These are phyloP conservation scores for Balakata baccata DNA, from an alignment of 345 rosid genomes.

Conservation along the genomic window DNA sequence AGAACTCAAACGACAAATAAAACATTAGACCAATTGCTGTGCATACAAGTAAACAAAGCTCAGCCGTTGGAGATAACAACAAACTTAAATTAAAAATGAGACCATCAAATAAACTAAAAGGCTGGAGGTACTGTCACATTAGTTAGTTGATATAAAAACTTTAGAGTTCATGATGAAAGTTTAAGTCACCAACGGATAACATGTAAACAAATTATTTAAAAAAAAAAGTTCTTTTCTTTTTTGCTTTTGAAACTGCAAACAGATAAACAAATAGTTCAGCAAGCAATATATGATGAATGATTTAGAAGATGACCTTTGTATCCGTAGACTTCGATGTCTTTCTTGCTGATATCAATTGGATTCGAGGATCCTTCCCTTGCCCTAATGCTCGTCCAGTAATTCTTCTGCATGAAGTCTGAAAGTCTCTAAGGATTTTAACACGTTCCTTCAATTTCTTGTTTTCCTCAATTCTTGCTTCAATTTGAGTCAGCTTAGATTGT, in stretches of 20 bases:
- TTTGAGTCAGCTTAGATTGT: constrained; percentile 55
- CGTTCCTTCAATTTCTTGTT: constrained; percentile 70
- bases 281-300: neutral
- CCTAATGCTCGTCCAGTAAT: constrained; percentile 59
- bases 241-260: too few species aligned
- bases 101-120: neutral
- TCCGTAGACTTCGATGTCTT: constrained; percentile 34
- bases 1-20: constrained; percentile 4
- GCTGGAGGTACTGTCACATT: too few species aligned
- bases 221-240: too few species aligned
- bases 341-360: constrained; percentile 58
- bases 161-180: neutral
- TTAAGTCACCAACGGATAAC: neutral
- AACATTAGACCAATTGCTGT: neutral
- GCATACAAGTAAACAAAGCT: neutral
- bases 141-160: neutral
- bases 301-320: constrained; percentile 49
- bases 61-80: neutral
- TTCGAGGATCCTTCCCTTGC: constrained; percentile 69
- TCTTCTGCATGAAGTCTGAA: constrained; percentile 68
- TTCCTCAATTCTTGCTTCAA: constrained; percentile 80
- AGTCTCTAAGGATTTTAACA: constrained; percentile 61
- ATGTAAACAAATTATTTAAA: too few species aligned
- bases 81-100: neutral
- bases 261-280: neutral